Conservation (phyloP, 805 yeast species). For the Teunomyces stri region DNA sequence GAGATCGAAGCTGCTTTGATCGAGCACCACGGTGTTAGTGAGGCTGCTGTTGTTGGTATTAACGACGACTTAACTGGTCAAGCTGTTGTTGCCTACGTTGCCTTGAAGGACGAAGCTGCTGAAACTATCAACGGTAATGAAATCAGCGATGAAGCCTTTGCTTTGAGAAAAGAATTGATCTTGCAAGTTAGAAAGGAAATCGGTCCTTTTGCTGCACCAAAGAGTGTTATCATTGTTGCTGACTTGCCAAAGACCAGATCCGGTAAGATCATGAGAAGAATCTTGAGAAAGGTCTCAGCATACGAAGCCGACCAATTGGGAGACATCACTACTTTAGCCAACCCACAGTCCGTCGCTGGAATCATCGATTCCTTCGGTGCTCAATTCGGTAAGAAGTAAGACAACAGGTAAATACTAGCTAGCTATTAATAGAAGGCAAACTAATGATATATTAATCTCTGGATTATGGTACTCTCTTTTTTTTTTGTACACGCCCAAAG, state of each 20-base stretch:
- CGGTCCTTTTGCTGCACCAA: conserved; percentile 87
- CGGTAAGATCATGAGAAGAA: conserved; percentile 86
- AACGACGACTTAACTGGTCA: conserved; percentile 83
- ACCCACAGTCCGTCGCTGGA: conserved; percentile 70
- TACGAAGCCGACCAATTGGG: conserved; percentile 80
- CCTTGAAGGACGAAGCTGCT: conserved; percentile 55
- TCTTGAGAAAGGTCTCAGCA: conserved; percentile 71
- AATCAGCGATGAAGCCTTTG: conserved; percentile 45
- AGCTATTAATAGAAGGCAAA: neutral
- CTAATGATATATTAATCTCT: neutral
- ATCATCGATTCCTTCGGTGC: conserved; percentile 46
- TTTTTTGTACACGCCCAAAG: neutral
- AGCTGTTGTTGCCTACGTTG: conserved; percentile 80
- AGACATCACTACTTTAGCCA: conserved; percentile 73
- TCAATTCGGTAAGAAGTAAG: conserved; percentile 42
- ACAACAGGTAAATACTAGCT: neutral
- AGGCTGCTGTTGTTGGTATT: conserved; percentile 81
- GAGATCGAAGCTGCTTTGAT: conserved; percentile 82
- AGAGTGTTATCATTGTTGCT: conserved; percentile 64
- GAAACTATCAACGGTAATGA: conserved; percentile 25
- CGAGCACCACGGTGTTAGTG: conserved; percentile 69
- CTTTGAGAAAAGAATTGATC: conserved; percentile 60
- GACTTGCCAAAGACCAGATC: conserved; percentile 86
- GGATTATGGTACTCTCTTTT: no score
- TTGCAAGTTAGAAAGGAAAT: conserved; percentile 74